Percentiles rank a stretch among this genome's conserved stretches.
These are phyloP conservation scores for Tolypocladium sp. DNA, from an alignment of 2,329 filamentous ascomycete genomes.

Conservation along the genomic window DNA sequence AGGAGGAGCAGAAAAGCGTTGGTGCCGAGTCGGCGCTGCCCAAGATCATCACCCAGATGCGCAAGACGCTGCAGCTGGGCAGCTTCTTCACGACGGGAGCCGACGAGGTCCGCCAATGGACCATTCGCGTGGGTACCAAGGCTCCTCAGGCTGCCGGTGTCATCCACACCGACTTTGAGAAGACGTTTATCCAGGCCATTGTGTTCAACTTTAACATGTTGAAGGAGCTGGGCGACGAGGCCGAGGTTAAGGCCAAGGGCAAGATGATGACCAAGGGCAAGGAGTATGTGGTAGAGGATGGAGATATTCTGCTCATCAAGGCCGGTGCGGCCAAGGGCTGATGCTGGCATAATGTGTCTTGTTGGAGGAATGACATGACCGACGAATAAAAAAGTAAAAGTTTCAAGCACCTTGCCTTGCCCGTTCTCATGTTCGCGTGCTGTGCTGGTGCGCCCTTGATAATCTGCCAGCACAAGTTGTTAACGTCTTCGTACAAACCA, in stretches of 20 bases:
- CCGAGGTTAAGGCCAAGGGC: slow-evolving; percentile 81
- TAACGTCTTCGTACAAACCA: not conserved
- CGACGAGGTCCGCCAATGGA: slow-evolving; percentile 98
- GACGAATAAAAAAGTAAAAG: slow-evolving; percentile 7
- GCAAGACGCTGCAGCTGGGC: slow-evolving; percentile 78
- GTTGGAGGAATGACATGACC: not conserved
- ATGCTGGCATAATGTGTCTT: slow-evolving; percentile 5
- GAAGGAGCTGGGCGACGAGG: slow-evolving; percentile 82
- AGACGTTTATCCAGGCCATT: slow-evolving; percentile 96
- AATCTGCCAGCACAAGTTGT: not conserved
- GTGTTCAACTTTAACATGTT: slow-evolving; percentile 82
- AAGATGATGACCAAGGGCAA: slow-evolving; percentile 99
- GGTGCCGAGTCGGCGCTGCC: slow-evolving; percentile 82
- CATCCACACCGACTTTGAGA: slow-evolving; percentile 97
- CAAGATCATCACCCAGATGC: slow-evolving; percentile 89
- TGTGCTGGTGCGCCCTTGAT: not conserved
- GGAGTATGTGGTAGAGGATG: slow-evolving; percentile 85
- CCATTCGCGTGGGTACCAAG: slow-evolving; percentile 89
- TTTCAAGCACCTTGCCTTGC: not conserved
- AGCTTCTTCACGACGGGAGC: slow-evolving; percentile 96
- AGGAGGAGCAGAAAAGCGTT: slow-evolving; percentile 81
- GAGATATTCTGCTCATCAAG: slow-evolving; percentile 81
- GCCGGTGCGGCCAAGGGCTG: slow-evolving; percentile 71
- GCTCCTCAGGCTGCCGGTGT: slow-evolving; percentile 96
- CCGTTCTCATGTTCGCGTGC: not conserved